A percentile compares a stretch with the other conserved stretches of the same genome.
Evolutionary conservation across 148 eudicot genomes (phyloP).

Genomic region (Silene latifolia): DNA sequence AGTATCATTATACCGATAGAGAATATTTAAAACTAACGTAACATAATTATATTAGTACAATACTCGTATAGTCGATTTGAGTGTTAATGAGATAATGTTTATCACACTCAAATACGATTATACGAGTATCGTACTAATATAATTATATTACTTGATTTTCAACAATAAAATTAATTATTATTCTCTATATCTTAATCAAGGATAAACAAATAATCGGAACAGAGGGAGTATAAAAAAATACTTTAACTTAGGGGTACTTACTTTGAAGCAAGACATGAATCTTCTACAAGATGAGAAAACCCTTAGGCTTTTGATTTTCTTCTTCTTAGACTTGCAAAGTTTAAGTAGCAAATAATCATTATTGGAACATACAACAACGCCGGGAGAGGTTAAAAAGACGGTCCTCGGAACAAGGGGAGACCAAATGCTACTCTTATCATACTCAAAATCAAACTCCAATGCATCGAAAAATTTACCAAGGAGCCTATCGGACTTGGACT

Average conservation of each 20-base stretch:
- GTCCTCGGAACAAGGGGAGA: slow-evolving; percentile 48
- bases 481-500: slow-evolving; percentile 51
- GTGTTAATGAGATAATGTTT: too few relatives aligned
- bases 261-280: slow-evolving; percentile 21
- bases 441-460: slow-evolving; percentile 52
- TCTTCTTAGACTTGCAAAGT: slow-evolving; percentile 8
- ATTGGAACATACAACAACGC: slow-evolving; percentile 21
- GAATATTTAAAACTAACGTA: too few relatives aligned
- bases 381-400: slow-evolving; percentile 41
- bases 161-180: too few relatives aligned
- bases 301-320: neutral
- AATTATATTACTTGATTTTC: too few relatives aligned
- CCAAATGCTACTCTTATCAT: slow-evolving; percentile 52
- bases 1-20: too few relatives aligned
- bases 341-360: slow-evolving; percentile 13
- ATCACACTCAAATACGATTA: too few relatives aligned
- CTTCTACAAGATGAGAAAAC: slow-evolving; percentile 15
- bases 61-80: too few relatives aligned
- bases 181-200: neutral
- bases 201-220: neutral
- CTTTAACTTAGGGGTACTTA: neutral
- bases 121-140: too few relatives aligned
- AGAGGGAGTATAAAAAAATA: neutral
- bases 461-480: slow-evolving; percentile 58
- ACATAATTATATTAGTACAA: too few relatives aligned